Evolutionary conservation across 768 basidiomycete genomes (phyloP).

Genomic region (Mycena belliarum): DNA sequence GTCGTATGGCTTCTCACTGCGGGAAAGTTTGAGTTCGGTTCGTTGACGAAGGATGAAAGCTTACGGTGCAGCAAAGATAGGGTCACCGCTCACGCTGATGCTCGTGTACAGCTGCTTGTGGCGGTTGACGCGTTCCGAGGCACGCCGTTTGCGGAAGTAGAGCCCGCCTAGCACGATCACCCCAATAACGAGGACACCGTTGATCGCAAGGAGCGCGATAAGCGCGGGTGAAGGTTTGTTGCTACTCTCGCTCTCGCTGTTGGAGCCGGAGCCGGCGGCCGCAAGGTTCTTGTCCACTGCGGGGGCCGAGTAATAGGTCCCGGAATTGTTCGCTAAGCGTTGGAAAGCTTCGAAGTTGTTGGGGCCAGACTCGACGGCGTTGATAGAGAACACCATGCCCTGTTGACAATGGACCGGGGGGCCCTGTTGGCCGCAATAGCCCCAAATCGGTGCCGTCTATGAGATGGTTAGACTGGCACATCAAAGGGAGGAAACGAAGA

Average conservation of each 20-base stretch:
- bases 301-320: neutral
- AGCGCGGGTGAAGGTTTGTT: conserved; percentile 20
- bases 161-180: conserved; percentile 12
- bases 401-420: conserved; percentile 36
- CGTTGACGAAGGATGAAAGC: neutral
- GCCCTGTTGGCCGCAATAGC: conserved; percentile 40
- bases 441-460: conserved; percentile 36
- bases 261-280: neutral
- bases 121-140: neutral
- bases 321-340: neutral
- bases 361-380: conserved; percentile 30
- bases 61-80: conserved; percentile 15
- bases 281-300: neutral
- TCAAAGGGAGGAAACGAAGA: neutral
- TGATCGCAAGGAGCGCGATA: conserved; percentile 27
- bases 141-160: conserved; percentile 18
- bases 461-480: neutral
- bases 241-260: conserved; percentile 28
- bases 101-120: conserved; percentile 18
- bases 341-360: conserved; percentile 44
- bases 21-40: neutral
- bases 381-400: conserved; percentile 53
- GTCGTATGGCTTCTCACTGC: conserved; percentile 8
- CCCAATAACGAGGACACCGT: conserved; percentile 22
- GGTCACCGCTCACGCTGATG: conserved; percentile 10